Percentiles rank a stretch among this genome's conserved stretches.
Conservation (phyloP, 352 stramenopile species). For the Plasmopara halstedii region DNA sequence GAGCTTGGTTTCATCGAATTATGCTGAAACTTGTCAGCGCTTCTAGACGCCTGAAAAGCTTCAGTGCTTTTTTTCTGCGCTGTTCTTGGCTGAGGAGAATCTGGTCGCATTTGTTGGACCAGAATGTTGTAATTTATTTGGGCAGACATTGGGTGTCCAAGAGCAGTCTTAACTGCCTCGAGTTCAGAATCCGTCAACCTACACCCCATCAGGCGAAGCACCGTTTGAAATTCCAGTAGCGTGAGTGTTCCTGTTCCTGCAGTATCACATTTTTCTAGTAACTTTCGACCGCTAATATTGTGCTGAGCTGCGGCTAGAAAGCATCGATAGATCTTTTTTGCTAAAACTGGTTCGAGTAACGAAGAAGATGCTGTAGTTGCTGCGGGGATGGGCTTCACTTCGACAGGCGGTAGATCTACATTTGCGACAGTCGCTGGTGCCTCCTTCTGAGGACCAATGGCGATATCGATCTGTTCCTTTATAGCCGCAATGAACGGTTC, state of each 20-base stretch:
- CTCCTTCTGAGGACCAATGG: slow-evolving; percentile 14
- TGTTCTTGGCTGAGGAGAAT: slow-evolving; percentile 22
- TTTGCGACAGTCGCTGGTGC: neutral
- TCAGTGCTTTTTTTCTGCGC: slow-evolving; percentile 6
- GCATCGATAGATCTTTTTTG: slow-evolving; percentile 58
- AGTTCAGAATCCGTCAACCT: slow-evolving; percentile 40
- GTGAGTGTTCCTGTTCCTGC: slow-evolving; percentile 45
- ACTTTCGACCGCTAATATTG: slow-evolving; percentile 63
- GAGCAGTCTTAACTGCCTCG: slow-evolving; percentile 37
- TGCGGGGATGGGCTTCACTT: slow-evolving; percentile 17
- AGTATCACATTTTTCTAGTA: slow-evolving; percentile 68
- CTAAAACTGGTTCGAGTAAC: slow-evolving; percentile 23
- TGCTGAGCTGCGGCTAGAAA: slow-evolving; percentile 60
- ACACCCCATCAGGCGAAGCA: slow-evolving; percentile 74
- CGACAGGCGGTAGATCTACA: slow-evolving; percentile 7
- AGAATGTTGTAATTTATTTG: slow-evolving; percentile 44
- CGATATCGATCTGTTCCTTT: slow-evolving; percentile 21
- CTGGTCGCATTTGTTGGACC: slow-evolving; percentile 36
- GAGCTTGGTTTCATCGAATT: slow-evolving; percentile 13
- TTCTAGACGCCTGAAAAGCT: slow-evolving; percentile 4
- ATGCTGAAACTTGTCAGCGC: slow-evolving; percentile 6
- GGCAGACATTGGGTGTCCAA: slow-evolving; percentile 35
- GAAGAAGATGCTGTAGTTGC: slow-evolving; percentile 1
- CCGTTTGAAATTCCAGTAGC: slow-evolving; percentile 62
- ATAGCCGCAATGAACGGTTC: slow-evolving; percentile 22